Base-by-base conservation (phyloP, 1,284 basidiomycete species). In the Sanghuangporus sanghuang region DNA sequence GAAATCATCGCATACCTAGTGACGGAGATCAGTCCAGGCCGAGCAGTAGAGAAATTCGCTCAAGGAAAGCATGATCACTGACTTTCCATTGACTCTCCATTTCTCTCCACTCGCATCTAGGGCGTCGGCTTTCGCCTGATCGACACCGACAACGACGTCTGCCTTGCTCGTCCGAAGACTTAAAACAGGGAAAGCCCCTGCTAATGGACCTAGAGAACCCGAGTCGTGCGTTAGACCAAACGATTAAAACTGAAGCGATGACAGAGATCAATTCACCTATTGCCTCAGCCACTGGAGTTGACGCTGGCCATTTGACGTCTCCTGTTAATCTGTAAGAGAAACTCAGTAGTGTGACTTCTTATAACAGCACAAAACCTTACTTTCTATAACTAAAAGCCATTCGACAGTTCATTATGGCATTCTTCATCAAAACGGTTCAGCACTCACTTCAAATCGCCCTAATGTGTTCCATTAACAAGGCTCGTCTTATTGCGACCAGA, bases 141-240 rank as follows among this genome's bases (percentile, higher is more conserved):
- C 75, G 5, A 96, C 80, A 1, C 90, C 93, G 12, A 95, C 93
- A 39, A 91, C 91, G 1, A 98, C 95, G 71, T 98, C 96, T 0
- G 96, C 96, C 75, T 99, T 98, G 79, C 93, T 95, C 1, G 96
- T 99, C 27, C 96, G 85, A 64, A 98, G 76, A 68, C 92, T 93
- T 36, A 97, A 76, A 23, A 97, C 74, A 2, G 90, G 89, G 74
- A 97, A 89, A 7, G 86, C 79, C 1, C 93, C 92, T 0, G 85
- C 85, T 16, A 96, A 75, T 0, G 92, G 90, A 3, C 92, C 92
- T 92, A 68, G 46, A 32, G 7, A 66, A 5, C 27, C 32, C 44
- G 21, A 35, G 55, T 1, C 35, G 57, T n/a, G 49, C 9, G 32
- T 49, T 3, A 23, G 59, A n/a, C 8, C 6, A 46, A 46, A 8